phyloP scores from a whole-genome alignment of 1,284 basidiomycete genomes.

The Ceratobasidium sp. region DNA sequence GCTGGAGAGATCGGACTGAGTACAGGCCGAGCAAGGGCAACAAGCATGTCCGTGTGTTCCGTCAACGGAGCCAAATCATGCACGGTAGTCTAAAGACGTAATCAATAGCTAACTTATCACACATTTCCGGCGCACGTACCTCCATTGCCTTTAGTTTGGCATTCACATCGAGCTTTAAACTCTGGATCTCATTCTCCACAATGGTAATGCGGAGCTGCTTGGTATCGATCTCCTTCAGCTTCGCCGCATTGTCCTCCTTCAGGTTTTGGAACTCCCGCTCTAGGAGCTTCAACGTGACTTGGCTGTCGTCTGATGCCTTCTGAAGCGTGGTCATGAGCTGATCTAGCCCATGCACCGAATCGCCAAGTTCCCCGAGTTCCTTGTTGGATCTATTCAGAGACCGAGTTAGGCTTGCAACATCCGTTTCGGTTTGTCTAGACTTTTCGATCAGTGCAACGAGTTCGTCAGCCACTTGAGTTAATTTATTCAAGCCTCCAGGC shows the following conservation, averaged over 20 bases:
- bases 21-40: not conserved
- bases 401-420: not conserved
- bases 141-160: not conserved
- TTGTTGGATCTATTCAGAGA: not conserved
- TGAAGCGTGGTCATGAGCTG: not conserved
- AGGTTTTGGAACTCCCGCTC: constrained; percentile 1
- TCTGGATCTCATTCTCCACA: not conserved
- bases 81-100: not conserved
- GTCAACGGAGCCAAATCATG: not conserved
- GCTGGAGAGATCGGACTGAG: constrained; percentile 1
- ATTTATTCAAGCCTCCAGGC: too few relatives aligned
- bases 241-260: not conserved
- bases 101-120: not conserved
- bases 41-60: not conserved
- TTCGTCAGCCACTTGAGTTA: not conserved
- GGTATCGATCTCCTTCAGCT: not conserved
- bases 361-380: not conserved
- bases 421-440: not conserved
- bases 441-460: not conserved
- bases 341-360: constrained; percentile 1
- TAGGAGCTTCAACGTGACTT: not conserved
- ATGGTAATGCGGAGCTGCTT: not conserved
- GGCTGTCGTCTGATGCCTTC: not conserved
- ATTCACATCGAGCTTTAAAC: not conserved
- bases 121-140: not conserved